Evolutionary conservation across 2,329 filamentous ascomycete species (phyloP).

Genomic region (Decorospora gaudefroyi): DNA sequence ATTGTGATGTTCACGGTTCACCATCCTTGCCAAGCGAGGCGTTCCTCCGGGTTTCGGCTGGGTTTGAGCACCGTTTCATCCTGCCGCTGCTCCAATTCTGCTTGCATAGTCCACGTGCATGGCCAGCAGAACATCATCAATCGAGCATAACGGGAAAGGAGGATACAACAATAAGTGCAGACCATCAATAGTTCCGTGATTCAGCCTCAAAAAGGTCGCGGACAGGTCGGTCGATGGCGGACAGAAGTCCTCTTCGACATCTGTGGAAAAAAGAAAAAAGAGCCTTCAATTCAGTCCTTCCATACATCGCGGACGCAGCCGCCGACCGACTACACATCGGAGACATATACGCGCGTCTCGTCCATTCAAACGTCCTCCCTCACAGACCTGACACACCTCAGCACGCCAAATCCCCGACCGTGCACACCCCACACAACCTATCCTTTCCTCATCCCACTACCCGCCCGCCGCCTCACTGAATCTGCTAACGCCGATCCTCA

Average conservation of each 20-base stretch:
- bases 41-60: slow-evolving; percentile 27
- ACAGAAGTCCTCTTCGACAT: no score
- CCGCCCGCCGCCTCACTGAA: slow-evolving; percentile 6
- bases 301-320: no score
- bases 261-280: no score
- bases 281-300: no score
- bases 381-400: slow-evolving; percentile 30
- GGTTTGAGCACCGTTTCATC: slow-evolving; percentile 39
- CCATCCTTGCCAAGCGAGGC: slow-evolving; percentile 6
- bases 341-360: slow-evolving; percentile 25
- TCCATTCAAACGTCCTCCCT: slow-evolving; percentile 17
- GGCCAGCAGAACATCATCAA: no score
- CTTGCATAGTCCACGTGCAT: no score
- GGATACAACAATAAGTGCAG: no score
- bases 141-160: no score
- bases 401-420: slow-evolving; percentile 18
- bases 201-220: no score
- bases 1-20: slow-evolving; percentile 1
- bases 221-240: no score
- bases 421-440: slow-evolving; percentile 19
- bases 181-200: no score
- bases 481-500: slow-evolving; percentile 23
- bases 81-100: slow-evolving; percentile 5
- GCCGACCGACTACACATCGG: no score
- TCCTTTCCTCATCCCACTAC: slow-evolving; percentile 18